Percentiles rank a stretch among this genome's conserved stretches.
Conservation (phyloP, 805 yeast species). For the Saccharomycopsis malanga region DNA sequence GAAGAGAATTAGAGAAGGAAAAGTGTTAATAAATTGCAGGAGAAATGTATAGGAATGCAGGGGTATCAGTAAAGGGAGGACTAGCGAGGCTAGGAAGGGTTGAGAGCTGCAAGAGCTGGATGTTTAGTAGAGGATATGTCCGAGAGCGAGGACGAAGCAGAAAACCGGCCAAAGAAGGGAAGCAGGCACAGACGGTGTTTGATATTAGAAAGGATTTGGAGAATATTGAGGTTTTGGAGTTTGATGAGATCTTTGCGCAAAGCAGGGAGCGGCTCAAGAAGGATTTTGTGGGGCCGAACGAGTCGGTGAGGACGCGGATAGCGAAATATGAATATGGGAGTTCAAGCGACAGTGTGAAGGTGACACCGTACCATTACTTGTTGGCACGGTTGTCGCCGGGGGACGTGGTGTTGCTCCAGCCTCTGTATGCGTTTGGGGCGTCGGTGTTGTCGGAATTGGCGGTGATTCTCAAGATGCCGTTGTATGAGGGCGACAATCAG, state of each 20-base stretch:
- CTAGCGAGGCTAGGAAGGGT: too few species aligned
- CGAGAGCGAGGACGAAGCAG: too few species aligned
- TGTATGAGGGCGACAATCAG: neutral
- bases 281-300: neutral
- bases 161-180: too few species aligned
- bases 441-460: slow-evolving; percentile 4
- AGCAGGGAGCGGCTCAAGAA: slow-evolving; percentile 2
- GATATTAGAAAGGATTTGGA: slow-evolving; percentile 13
- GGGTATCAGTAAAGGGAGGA: too few species aligned
- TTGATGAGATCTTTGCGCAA: slow-evolving; percentile 1
- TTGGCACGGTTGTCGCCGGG: neutral
- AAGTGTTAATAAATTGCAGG: too few species aligned
- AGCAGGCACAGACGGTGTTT: too few species aligned
- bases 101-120: too few species aligned
- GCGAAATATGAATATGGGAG: neutral
- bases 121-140: too few species aligned
- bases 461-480: slow-evolving; percentile 6
- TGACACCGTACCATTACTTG: neutral
- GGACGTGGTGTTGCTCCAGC: slow-evolving; percentile 4
- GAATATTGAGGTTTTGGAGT: slow-evolving; percentile 3
- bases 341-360: neutral
- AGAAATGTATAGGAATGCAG: too few species aligned
- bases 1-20: too few species aligned
- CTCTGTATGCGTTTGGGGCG: neutral
- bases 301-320: neutral